A percentile compares a stretch with the other conserved stretches of the same genome.
phyloP scores from a whole-genome alignment of 129 eudicot genomes.

The Flaveria sonorensis region DNA sequence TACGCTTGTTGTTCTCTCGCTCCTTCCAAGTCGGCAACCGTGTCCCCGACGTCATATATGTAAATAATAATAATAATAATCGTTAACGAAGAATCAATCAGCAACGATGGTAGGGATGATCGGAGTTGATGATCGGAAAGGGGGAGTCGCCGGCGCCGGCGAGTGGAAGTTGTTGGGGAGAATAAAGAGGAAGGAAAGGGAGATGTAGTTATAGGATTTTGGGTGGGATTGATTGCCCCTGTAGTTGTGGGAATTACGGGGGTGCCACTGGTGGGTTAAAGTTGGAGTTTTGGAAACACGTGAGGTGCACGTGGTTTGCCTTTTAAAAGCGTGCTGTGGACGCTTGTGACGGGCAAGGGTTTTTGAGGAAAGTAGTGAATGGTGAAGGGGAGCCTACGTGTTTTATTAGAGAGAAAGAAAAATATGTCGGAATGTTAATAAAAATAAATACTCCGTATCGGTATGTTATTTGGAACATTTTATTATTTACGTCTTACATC shows the following conservation, averaged over 20 bases:
- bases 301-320: slow-evolving; percentile 34
- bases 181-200: slow-evolving; percentile 4
- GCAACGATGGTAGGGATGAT: no score
- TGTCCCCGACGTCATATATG: slow-evolving; percentile 75
- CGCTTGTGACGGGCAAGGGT: neutral
- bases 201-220: slow-evolving; percentile 17
- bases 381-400: neutral
- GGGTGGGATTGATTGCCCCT: neutral
- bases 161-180: slow-evolving; percentile 5
- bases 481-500: no score
- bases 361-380: no score
- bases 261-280: slow-evolving; percentile 24
- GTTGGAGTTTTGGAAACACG: slow-evolving; percentile 2
- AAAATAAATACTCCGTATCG: no score
- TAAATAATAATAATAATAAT: slow-evolving; percentile 1
- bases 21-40: slow-evolving; percentile 97
- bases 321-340: neutral
- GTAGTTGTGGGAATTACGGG: neutral
- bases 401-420: no score
- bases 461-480: no score
- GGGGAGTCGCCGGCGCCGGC: slow-evolving; percentile 29
- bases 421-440: no score
- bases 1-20: slow-evolving; percentile 90
- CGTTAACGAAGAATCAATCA: neutral
- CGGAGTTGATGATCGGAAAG: slow-evolving; percentile 17